These are phyloP conservation scores for Candida qinlingensis DNA, from an alignment of 805 yeast species.

Conservation along the genomic window DNA sequence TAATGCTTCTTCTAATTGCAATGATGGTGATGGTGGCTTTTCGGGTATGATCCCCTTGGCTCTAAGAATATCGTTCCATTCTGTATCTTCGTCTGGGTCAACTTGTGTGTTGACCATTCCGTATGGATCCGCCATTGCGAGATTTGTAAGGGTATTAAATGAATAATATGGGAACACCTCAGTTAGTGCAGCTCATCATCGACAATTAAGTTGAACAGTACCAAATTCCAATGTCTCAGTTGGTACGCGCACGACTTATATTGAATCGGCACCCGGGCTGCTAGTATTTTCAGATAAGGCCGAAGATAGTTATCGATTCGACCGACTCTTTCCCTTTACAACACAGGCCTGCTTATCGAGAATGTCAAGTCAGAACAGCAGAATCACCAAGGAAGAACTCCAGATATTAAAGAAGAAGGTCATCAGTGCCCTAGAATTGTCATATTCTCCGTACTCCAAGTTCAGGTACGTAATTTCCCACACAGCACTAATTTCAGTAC, in stretches of 20 bases:
- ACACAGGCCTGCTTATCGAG: neutral
- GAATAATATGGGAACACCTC: too few relatives aligned
- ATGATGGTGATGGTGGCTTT: constrained; percentile 84
- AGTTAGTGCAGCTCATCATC: neutral
- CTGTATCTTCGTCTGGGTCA: constrained; percentile 94
- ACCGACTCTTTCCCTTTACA: neutral
- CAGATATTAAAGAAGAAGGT: constrained; percentile 25
- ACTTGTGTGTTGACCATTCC: constrained; percentile 73
- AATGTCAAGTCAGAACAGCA: neutral
- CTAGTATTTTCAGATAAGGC: too few relatives aligned
- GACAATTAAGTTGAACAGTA: neutral
- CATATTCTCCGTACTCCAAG: constrained; percentile 45
- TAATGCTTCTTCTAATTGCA: constrained; percentile 78
- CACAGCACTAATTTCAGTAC: neutral
- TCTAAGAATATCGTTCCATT: constrained; percentile 95
- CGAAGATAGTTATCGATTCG: too few relatives aligned
- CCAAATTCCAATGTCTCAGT: too few relatives aligned
- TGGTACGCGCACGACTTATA: too few relatives aligned
- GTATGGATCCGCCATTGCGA: constrained; percentile 32
- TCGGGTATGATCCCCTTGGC: constrained; percentile 90
- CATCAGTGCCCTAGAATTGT: constrained; percentile 32
- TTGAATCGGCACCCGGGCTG: too few relatives aligned
- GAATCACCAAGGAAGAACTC: constrained; percentile 22
- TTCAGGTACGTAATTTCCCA: constrained; percentile 18
- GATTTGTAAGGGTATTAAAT: neutral